Conservation (phyloP, 202 grass and related monocot genomes). For the Panicum virgatum region DNA sequence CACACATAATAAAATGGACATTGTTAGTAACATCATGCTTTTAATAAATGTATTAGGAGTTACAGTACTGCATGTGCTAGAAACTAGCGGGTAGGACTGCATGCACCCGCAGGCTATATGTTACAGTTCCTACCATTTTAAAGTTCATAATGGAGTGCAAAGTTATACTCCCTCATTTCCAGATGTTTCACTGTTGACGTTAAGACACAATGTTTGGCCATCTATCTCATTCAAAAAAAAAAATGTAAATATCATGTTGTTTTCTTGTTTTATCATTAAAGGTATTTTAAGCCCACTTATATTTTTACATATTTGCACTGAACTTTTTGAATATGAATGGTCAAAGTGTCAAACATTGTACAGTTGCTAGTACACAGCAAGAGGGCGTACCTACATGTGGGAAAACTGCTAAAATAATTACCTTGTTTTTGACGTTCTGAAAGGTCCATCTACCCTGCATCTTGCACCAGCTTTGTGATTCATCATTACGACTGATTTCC, state of each 20-base stretch:
- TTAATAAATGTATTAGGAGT: not conserved
- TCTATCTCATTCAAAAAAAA: too few relatives aligned
- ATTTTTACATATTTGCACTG: too few relatives aligned
- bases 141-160: not conserved
- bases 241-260: too few relatives aligned
- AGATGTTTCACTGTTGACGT: too few relatives aligned
- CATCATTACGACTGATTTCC: not conserved
- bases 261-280: too few relatives aligned
- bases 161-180: not conserved
- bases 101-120: not conserved
- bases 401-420: not conserved
- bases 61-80: not conserved
- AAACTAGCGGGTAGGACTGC: not conserved
- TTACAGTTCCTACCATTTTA: not conserved
- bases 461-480: not conserved
- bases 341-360: too few relatives aligned
- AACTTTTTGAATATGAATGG: too few relatives aligned
- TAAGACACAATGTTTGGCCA: too few relatives aligned
- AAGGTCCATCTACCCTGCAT: not conserved
- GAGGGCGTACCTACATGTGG: too few relatives aligned
- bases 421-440: not conserved
- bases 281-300: too few relatives aligned
- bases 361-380: too few relatives aligned
- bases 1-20: not conserved
- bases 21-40: not conserved